Evolutionary conservation across 2,329 filamentous ascomycete species (phyloP).

Genomic region (Penicillium sumatraense): DNA sequence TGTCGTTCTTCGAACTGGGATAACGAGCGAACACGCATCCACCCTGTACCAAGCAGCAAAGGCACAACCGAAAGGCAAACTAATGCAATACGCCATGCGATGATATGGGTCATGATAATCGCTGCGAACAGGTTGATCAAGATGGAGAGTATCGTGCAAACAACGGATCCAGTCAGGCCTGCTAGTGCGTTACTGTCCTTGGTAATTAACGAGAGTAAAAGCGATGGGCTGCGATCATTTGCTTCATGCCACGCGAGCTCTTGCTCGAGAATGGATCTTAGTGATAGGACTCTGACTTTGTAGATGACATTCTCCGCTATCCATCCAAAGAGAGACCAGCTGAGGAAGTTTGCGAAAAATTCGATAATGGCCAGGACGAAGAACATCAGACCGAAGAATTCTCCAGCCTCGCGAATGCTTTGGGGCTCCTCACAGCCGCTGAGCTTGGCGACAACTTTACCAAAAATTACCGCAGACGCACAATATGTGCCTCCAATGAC

Average conservation of each 20-base stretch:
- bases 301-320: conserved; percentile 69
- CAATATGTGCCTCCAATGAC: conserved; percentile 63
- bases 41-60: conserved; percentile 68
- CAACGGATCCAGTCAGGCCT: conserved; percentile 70
- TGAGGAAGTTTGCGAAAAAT: conserved; percentile 65
- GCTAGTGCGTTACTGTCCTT: conserved; percentile 70
- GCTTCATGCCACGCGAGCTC: conserved; percentile 74
- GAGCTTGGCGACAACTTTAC: conserved; percentile 61
- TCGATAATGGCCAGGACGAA: conserved; percentile 65
- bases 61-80: conserved; percentile 73
- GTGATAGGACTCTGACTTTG: conserved; percentile 65
- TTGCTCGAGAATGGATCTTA: conserved; percentile 68
- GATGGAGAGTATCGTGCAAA: conserved; percentile 72
- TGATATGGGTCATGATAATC: conserved; percentile 70
- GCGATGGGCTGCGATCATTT: conserved; percentile 63
- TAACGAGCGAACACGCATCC: conserved; percentile 68
- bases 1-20: conserved; percentile 62
- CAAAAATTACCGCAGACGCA: conserved; percentile 64
- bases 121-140: conserved; percentile 69
- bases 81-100: conserved; percentile 77
- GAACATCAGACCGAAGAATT: conserved; percentile 62
- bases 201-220: conserved; percentile 70
- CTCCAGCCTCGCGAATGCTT: conserved; percentile 55
- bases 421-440: conserved; percentile 57
- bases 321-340: conserved; percentile 62